Evolutionary conservation across 805 yeast genomes (phyloP).

Genomic region (Cyberlindnera samutprakarnensis): DNA sequence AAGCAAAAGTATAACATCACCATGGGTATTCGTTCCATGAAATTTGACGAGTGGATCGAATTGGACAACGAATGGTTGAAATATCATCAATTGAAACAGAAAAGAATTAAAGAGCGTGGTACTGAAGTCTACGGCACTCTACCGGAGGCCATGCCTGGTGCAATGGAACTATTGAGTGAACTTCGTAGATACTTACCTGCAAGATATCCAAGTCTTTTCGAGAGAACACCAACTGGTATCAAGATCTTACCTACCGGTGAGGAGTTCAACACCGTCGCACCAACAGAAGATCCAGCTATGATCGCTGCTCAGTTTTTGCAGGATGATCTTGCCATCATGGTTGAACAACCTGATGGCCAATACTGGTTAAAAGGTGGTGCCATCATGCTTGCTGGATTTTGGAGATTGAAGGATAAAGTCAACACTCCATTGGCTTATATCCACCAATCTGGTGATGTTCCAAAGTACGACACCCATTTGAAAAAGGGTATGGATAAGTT

Average conservation of each 20-base stretch:
- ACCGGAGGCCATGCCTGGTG: slow-evolving; percentile 44
- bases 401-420: slow-evolving; percentile 58
- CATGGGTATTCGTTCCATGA: slow-evolving; percentile 64
- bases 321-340: slow-evolving; percentile 63
- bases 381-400: slow-evolving; percentile 59
- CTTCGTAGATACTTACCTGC: slow-evolving; percentile 44
- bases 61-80: slow-evolving; percentile 58
- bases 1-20: slow-evolving; percentile 56
- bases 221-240: slow-evolving; percentile 12
- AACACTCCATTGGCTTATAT: slow-evolving; percentile 47
- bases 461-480: slow-evolving; percentile 52
- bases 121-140: slow-evolving; percentile 40
- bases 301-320: slow-evolving; percentile 52
- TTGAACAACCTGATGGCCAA: slow-evolving; percentile 50
- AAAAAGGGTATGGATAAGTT: slow-evolving; percentile 60
- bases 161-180: slow-evolving; percentile 48
- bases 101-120: slow-evolving; percentile 40
- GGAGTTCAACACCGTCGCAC: slow-evolving; percentile 26
- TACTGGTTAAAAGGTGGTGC: slow-evolving; percentile 55
- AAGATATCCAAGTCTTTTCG: slow-evolving; percentile 50
- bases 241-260: slow-evolving; percentile 47
- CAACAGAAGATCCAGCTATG: slow-evolving; percentile 46
- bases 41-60: slow-evolving; percentile 57
- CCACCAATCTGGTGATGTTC: slow-evolving; percentile 64
- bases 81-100: slow-evolving; percentile 44